phyloP scores from a whole-genome alignment of 768 basidiomycete genomes.

The Lepiota brunneoincarnata region DNA sequence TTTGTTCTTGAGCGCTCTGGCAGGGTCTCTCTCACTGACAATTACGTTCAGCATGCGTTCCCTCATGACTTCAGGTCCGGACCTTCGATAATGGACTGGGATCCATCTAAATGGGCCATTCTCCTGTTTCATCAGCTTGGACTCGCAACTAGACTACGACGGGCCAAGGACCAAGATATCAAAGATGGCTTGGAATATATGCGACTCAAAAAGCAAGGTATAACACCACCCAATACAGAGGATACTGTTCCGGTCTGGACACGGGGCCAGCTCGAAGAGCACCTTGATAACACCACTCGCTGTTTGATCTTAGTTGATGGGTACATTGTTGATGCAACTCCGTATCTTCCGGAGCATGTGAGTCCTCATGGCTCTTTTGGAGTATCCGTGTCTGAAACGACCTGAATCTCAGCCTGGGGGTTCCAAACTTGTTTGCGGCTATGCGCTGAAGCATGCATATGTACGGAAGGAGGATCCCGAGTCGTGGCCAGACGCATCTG shows the following conservation, averaged over 20 bases:
- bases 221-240: conserved; percentile 12
- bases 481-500: conserved; percentile 42
- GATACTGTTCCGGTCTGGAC: conserved; percentile 36
- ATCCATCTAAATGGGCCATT: conserved; percentile 82
- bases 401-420: conserved; percentile 56
- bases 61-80: conserved; percentile 78
- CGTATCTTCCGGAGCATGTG: conserved; percentile 67
- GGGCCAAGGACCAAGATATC: conserved; percentile 48
- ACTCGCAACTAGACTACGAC: conserved; percentile 44
- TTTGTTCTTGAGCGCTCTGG: background rate
- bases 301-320: conserved; percentile 60
- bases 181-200: conserved; percentile 46
- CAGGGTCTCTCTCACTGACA: background rate
- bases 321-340: conserved; percentile 58
- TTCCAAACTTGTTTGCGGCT: conserved; percentile 46
- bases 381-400: background rate
- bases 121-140: conserved; percentile 46
- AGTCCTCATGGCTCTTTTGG: conserved; percentile 22
- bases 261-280: conserved; percentile 30
- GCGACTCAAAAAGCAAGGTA: conserved; percentile 32
- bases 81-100: conserved; percentile 61
- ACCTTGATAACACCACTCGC: conserved; percentile 26
- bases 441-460: conserved; percentile 29
- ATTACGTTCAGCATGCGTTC: conserved; percentile 57
- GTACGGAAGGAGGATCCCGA: conserved; percentile 15